Conservation (phyloP, 1,139 yeast species). For the Blastobotrys indianensis region DNA sequence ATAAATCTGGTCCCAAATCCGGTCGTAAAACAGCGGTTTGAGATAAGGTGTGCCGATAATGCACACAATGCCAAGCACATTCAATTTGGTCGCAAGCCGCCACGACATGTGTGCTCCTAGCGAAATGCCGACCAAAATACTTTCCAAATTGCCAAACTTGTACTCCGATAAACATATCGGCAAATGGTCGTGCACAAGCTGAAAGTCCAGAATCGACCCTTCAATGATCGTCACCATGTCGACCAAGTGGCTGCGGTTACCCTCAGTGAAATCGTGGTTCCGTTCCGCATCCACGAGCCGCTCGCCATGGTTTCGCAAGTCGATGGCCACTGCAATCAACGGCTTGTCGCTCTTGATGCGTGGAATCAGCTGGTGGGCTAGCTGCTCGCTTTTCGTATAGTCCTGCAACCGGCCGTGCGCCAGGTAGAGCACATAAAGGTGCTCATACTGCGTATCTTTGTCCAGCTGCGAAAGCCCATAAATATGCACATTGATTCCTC, state of each 20-base stretch:
- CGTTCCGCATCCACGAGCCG: conserved; percentile 37
- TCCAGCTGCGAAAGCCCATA: not conserved
- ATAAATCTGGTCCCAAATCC: conserved; percentile 1
- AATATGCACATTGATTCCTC: conserved; percentile 2
- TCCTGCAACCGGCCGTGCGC: conserved; percentile 6
- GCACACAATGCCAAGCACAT: conserved; percentile 41
- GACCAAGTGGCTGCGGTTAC: conserved; percentile 46
- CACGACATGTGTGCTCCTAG: conserved; percentile 57
- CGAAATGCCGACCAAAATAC: conserved; percentile 49
- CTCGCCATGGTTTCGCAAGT: conserved; percentile 55
- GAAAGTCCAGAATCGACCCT: conserved; percentile 47
- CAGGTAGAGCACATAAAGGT: conserved; percentile 5
- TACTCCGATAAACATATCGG: conserved; percentile 37
- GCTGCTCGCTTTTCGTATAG: not conserved
- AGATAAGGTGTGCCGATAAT: conserved; percentile 44
- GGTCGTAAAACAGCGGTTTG: conserved; percentile 2
- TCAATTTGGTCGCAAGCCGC: conserved; percentile 38
- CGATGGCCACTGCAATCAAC: conserved; percentile 47
- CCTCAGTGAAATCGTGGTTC: conserved; percentile 43
- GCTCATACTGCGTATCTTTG: not conserved
- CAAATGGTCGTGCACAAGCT: conserved; percentile 43
- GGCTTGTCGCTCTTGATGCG: not conserved
- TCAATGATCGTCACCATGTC: conserved; percentile 51
- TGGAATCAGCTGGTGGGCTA: not conserved
- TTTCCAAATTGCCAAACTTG: conserved; percentile 27